Base-by-base conservation (phyloP, 768 basidiomycete genomes). In the Mycena vulgaris region DNA sequence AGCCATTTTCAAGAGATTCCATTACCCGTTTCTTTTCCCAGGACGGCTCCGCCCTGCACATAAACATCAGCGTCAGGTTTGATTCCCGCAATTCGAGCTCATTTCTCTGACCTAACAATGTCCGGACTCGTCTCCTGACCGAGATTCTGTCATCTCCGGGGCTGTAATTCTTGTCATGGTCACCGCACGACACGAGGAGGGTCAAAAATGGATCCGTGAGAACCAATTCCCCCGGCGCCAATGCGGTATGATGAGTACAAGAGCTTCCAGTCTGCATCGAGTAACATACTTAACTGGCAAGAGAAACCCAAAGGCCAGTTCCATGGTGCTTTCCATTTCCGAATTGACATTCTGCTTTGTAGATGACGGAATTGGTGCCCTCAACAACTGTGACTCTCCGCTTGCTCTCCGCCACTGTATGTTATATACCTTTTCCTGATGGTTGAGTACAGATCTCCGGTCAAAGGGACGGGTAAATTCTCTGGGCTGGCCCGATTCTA, bases 401-500 rank as follows among this genome's bases (percentile, higher is more conserved):
- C 28, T 35, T 10, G 57, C 83, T 57, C 37, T 53, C 52, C 47
- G 31, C 28, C 30, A 11, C 49, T 58, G 37, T 25, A 28, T 51
- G 52, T 59, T 49, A 21, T 45, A 21, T 48, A 23, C 33, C 17
- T 58, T 35, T 47, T 60, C 39, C 39, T 70, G 33, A 65, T 55
- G 53, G 49, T 39, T 33, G 39, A 25, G 45, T 61, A 53, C 65
- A 92, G 92, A 89, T 78, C 81, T 93, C 28, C 90, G 91, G 76
- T 79, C 78, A n/a, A 79, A 77, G 45, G 80, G 82, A 17, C 79
- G 80, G 37, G 75, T 82, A 39, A 65, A 85, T 21, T 74, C 86
- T 31, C 82, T 92, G 31, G 89, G 85, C 73, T 93, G 90, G 90
- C 75, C 82, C 25, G 89, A 91, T 52, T 82, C 80, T 0, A 76